Evolutionary conservation across 176 grass and related monocot genomes (phyloP).

Genomic region (Musa schizocarpa): DNA sequence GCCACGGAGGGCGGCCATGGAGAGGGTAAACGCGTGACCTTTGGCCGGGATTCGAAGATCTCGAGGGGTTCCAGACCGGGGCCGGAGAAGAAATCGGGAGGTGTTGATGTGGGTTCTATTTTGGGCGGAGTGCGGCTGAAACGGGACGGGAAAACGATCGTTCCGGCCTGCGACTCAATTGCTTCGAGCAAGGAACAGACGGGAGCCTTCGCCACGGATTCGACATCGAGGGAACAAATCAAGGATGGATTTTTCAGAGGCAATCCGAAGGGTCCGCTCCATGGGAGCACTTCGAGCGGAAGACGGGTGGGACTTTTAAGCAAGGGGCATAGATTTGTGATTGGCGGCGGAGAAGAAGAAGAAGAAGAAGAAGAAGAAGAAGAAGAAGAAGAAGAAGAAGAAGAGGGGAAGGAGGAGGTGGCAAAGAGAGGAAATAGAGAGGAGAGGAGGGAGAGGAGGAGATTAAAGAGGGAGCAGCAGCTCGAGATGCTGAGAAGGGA

Average conservation of each 20-base stretch:
- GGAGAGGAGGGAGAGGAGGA: constrained; percentile 38
- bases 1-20: not conserved
- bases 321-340: constrained; percentile 6
- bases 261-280: not conserved
- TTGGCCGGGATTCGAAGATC: not conserved
- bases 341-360: not conserved
- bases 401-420: not conserved
- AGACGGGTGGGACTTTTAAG: not conserved
- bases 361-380: not conserved
- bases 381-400: not conserved
- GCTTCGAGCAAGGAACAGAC: not conserved
- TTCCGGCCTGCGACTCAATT: not conserved
- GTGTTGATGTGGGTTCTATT: not conserved
- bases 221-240: not conserved
- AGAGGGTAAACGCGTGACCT: not conserved
- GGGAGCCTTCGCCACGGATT: not conserved
- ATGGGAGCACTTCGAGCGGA: not conserved
- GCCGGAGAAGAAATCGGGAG: not conserved
- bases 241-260: not conserved
- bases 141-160: not conserved
- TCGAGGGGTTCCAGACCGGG: not conserved
- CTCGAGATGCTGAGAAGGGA: constrained; percentile 30
- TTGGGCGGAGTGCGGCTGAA: not conserved
- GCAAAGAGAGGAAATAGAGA: constrained; percentile 18
- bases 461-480: constrained; percentile 32